phyloP scores from a whole-genome alignment of 1,139 yeast genomes.

The Sugiyamaella xylanicola region DNA sequence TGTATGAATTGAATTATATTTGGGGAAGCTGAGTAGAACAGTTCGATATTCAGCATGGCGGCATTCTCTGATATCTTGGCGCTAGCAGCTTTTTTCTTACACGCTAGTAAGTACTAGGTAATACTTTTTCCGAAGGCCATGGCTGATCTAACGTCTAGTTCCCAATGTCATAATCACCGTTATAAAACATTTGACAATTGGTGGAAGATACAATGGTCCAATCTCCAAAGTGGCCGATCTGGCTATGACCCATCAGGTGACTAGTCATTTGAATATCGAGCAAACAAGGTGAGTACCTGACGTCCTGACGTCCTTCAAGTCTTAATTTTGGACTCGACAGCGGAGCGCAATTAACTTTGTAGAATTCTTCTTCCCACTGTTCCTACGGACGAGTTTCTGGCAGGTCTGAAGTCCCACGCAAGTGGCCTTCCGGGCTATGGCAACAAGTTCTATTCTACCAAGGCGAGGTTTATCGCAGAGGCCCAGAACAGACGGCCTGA shows the following conservation, averaged over 20 bases:
- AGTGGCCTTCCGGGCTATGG: background rate
- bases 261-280: background rate
- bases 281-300: background rate
- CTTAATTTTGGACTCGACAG: background rate
- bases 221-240: background rate
- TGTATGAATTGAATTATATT: too few relatives aligned
- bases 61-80: too few relatives aligned
- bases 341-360: too few relatives aligned
- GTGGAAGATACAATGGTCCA: background rate
- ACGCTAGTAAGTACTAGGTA: background rate
- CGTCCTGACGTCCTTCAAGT: too few relatives aligned
- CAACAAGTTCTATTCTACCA: background rate
- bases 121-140: background rate
- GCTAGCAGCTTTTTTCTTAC: background rate
- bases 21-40: too few relatives aligned
- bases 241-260: background rate
- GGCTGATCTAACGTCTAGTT: background rate
- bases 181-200: background rate
- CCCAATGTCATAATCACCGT: background rate
- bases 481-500: constrained; percentile 27
- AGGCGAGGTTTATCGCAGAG: constrained; percentile 31
- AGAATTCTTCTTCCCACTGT: background rate
- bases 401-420: background rate
- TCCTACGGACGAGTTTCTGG: background rate
- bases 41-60: too few relatives aligned